Evolutionary conservation across 345 rosid species (phyloP).

Genomic region (Diplotaxis tenuifolia): DNA sequence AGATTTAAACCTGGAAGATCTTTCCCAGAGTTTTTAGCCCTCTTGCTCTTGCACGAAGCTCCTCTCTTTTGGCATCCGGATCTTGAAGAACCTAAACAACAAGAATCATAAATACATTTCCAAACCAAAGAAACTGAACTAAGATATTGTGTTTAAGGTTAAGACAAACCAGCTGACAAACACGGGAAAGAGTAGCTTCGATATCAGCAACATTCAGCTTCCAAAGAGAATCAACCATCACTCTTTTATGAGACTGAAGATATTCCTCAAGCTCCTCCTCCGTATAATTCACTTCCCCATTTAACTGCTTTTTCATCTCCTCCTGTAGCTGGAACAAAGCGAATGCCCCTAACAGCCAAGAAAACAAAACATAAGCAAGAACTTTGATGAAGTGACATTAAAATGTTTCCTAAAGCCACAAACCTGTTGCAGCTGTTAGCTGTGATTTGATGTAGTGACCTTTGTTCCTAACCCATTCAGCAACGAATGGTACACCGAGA

Average conservation of each 20-base stretch:
- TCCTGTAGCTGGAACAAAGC: conserved; percentile 97
- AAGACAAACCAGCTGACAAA: conserved; percentile 92
- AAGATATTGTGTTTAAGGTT: conserved; percentile 29
- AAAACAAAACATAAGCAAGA: conserved; percentile 1
- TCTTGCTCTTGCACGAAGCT: conserved; percentile 86
- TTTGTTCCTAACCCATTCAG: conserved; percentile 97
- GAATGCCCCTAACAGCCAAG: conserved; percentile 66
- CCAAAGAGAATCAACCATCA: conserved; percentile 96
- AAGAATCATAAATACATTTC: conserved; percentile 30
- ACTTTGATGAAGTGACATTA: neutral
- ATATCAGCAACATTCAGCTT: conserved; percentile 98
- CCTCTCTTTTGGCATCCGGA: conserved; percentile 73
- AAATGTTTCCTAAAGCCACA: conserved; percentile 7
- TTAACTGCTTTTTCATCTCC: conserved; percentile 93
- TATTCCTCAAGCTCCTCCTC: conserved; percentile 93
- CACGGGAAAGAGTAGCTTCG: conserved; percentile 89
- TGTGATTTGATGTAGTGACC: conserved; percentile 91
- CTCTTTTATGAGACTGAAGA: conserved; percentile 76
- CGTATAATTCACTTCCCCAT: conserved; percentile 75
- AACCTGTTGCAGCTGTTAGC: conserved; percentile 94
- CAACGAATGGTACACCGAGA: conserved; percentile 83
- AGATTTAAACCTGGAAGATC: conserved; percentile 75
- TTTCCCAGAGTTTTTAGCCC: conserved; percentile 90
- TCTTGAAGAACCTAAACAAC: conserved; percentile 89
- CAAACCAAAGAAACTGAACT: conserved; percentile 17